A percentile compares a stretch with the other conserved stretches of the same genome.
Conservation (phyloP, 768 basidiomycete species). For the Antrodiella citrinella region DNA sequence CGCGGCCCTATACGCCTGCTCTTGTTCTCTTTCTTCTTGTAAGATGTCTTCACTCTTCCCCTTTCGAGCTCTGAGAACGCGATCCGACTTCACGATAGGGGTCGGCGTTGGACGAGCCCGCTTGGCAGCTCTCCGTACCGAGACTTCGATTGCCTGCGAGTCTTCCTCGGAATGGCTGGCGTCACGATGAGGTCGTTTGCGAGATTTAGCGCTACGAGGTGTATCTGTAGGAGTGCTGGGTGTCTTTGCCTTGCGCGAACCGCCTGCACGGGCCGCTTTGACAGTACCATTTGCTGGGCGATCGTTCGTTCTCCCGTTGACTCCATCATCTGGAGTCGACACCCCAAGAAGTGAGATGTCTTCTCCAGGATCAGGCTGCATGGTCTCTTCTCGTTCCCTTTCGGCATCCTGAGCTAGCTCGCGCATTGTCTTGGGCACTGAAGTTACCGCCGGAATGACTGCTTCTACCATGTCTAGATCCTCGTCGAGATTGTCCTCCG, state of each 20-base stretch:
- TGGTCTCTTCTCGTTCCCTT: background rate
- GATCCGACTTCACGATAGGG: conserved; percentile 15
- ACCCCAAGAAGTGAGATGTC: too few relatives aligned
- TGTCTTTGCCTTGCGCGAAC: too few relatives aligned
- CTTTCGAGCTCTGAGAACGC: conserved; percentile 52
- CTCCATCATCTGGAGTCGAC: too few relatives aligned
- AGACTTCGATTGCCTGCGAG: too few relatives aligned
- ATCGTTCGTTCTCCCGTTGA: background rate
- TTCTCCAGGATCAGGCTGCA: conserved; percentile 1
- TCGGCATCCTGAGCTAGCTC: conserved; percentile 47
- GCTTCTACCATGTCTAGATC: conserved; percentile 15
- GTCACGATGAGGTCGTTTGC: conserved; percentile 15
- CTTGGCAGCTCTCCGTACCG: background rate
- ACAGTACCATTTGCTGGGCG: too few relatives aligned
- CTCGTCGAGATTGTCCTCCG: conserved; percentile 10
- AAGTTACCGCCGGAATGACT: conserved; percentile 7
- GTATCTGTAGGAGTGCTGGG: too few relatives aligned
- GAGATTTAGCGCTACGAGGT: background rate
- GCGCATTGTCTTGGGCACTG: conserved; percentile 51
- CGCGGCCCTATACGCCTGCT: conserved; percentile 42
- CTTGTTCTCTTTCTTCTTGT: conserved; percentile 40
- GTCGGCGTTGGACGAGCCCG: conserved; percentile 4
- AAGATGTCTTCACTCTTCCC: conserved; percentile 44
- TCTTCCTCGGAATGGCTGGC: conserved; percentile 8
- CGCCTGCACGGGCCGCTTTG: too few relatives aligned